Percentiles rank a stretch among this genome's conserved stretches.
Evolutionary conservation across 2,329 filamentous ascomycete species (phyloP).

Genomic region (Phaeoacremonium minimum): DNA sequence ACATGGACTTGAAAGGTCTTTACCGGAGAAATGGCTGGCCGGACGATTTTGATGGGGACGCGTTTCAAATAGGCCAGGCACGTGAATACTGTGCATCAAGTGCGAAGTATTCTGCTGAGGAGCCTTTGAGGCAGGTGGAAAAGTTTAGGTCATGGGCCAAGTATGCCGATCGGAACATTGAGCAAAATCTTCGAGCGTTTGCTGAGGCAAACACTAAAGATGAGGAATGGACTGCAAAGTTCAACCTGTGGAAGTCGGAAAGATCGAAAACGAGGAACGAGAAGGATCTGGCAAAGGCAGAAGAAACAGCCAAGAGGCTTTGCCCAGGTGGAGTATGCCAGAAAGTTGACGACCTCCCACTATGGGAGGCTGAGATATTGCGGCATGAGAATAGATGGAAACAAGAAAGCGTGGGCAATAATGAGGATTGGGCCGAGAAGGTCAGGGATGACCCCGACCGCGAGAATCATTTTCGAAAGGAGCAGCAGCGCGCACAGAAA

Average conservation of each 20-base stretch:
- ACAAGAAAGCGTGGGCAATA: neutral
- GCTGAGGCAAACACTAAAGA: neutral
- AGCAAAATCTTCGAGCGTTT: neutral
- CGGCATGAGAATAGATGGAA: neutral
- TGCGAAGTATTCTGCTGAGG: neutral
- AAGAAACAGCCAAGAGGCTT: neutral
- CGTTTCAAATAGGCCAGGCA: neutral
- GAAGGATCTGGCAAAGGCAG: neutral
- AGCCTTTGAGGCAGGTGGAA: neutral
- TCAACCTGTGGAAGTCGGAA: neutral
- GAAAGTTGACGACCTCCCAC: neutral
- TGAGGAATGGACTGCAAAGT: neutral
- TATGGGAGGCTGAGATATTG: neutral
- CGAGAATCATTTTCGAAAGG: neutral
- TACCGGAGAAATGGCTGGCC: neutral
- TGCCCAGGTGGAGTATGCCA: conserved; percentile 1
- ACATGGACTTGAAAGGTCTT: neutral
- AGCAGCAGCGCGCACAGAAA: neutral
- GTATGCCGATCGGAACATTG: neutral
- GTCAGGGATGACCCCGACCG: neutral
- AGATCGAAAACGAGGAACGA: neutral
- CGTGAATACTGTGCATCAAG: neutral
- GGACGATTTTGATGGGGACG: neutral
- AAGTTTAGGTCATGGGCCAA: neutral
- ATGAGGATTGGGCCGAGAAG: neutral